Evolutionary conservation across 2,329 filamentous ascomycete species (phyloP), one percentile per base, ranked within the genome.

Genomic region (Botrytis sinoallii): DNA sequence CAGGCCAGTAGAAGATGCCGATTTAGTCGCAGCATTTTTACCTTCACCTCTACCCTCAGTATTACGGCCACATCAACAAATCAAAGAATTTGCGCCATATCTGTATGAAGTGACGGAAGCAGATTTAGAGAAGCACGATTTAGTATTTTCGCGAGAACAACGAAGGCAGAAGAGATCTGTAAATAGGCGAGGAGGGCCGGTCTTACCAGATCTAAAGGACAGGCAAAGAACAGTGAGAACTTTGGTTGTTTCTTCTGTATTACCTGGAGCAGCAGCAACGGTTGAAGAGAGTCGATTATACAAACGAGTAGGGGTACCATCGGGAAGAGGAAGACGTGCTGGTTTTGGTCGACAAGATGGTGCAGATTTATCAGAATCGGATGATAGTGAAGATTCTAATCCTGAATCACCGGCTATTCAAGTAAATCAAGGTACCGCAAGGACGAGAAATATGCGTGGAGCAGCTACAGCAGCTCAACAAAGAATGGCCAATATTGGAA

Each of bases 201-300:
- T 93, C 74, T 85, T 99, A 59, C 96, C 96, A n/a, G 96, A 99
- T 83, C 89, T 99, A 74, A 97, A 97, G 82, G 96, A 99, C 79
- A 89, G 95, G 72, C 95, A 96, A 83, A 90, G 95, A 70, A 98
- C 96, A 0, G 95, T 98, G 73, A 90, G 96, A 65, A 98, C 95
- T 0, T 87, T 98, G 77, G 89, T 98, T 70, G 94, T 99, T 1
- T 98, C 95, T 16, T 95, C 93, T 4, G 94, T 97, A 32, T 88
- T 99, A 74, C 96, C 96, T 25, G 96, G 95, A 38, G 93, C 94
- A 7, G 95, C 93, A 7, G 85, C 90, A 72, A 88, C 88, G 4
- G 85, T 97, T 64, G 95, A 98, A 75, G 93, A 96, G 63, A 97
- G 93, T 79, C 90, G 94, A 63, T 86, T 98, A 9, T 97, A 92